These are phyloP conservation scores for Krasilnikovozyma curviuscula DNA, from an alignment of 768 basidiomycete genomes.

Conservation along the genomic window DNA sequence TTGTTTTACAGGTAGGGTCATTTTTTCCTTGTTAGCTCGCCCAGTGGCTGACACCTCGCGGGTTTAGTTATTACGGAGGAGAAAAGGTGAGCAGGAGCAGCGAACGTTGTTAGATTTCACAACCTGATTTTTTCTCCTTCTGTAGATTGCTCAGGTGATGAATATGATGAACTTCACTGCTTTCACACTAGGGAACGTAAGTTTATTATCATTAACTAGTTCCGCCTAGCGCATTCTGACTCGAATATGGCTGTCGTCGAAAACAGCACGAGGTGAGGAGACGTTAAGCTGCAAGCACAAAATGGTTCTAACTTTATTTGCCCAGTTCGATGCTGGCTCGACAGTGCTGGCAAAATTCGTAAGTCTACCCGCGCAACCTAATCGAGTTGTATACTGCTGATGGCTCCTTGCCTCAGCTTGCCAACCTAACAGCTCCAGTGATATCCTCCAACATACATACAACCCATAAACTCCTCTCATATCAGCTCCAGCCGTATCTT, in stretches of 20 bases:
- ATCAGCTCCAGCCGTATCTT: conserved; percentile 30
- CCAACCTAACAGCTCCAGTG: conserved; percentile 32
- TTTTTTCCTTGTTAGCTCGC: background rate
- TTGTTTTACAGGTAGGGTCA: too few relatives aligned
- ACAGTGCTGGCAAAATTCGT: conserved; percentile 28
- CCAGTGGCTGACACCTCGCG: background rate
- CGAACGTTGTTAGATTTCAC: background rate
- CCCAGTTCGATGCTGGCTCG: conserved; percentile 33
- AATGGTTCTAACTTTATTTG: too few relatives aligned
- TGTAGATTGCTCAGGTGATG: conserved; percentile 30
- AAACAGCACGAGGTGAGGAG: too few relatives aligned
- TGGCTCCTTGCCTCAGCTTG: conserved; percentile 14
- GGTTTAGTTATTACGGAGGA: background rate
- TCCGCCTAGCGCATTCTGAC: background rate
- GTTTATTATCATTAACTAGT: background rate
- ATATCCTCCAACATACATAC: conserved; percentile 34
- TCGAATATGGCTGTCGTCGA: too few relatives aligned
- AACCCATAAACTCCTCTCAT: conserved; percentile 19
- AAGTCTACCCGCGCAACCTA: background rate
- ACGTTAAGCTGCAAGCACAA: too few relatives aligned
- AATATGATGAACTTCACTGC: conserved; percentile 33
- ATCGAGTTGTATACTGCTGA: background rate
- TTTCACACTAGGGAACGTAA: conserved; percentile 30
- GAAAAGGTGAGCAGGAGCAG: background rate
- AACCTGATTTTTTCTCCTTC: background rate